Percentiles rank a stretch among this genome's conserved stretches.
Conservation (phyloP, 371 early-diverging fungal species). For the Zychaea mexicana region DNA sequence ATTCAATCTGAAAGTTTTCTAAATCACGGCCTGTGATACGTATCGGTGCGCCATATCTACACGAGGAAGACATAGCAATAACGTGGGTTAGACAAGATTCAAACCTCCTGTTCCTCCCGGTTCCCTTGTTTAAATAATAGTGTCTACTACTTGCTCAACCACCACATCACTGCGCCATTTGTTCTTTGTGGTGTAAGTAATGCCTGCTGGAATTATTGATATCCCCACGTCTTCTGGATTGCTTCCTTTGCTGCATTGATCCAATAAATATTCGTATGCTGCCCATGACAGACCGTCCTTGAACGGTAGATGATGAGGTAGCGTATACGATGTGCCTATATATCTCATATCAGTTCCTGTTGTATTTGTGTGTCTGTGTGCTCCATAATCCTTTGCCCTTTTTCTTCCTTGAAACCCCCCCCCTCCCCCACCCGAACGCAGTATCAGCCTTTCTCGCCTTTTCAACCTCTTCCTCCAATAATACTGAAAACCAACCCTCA, state of each 20-base stretch:
- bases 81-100: background rate
- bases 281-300: conserved; percentile 63
- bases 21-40: conserved; percentile 32
- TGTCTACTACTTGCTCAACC: conserved; percentile 41
- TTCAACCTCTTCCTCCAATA: background rate
- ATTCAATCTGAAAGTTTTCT: conserved; percentile 39
- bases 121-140: background rate
- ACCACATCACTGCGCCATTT: conserved; percentile 60
- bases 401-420: background rate
- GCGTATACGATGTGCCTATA: conserved; percentile 60
- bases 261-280: conserved; percentile 43
- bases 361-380: too few relatives aligned
- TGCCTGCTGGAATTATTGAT: conserved; percentile 54
- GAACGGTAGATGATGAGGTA: conserved; percentile 52
- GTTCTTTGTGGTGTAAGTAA: conserved; percentile 58
- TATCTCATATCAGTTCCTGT: too few relatives aligned
- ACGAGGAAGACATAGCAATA: background rate
- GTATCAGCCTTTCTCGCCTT: background rate
- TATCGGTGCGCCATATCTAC: conserved; percentile 55
- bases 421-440: too few relatives aligned
- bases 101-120: background rate
- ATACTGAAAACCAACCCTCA: conserved; percentile 41
- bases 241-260: conserved; percentile 18
- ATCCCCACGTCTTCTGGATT: background rate
- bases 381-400: too few relatives aligned